phyloP scores from a whole-genome alignment of 108 stramenopile genomes.

The Epithemia pelagica region DNA sequence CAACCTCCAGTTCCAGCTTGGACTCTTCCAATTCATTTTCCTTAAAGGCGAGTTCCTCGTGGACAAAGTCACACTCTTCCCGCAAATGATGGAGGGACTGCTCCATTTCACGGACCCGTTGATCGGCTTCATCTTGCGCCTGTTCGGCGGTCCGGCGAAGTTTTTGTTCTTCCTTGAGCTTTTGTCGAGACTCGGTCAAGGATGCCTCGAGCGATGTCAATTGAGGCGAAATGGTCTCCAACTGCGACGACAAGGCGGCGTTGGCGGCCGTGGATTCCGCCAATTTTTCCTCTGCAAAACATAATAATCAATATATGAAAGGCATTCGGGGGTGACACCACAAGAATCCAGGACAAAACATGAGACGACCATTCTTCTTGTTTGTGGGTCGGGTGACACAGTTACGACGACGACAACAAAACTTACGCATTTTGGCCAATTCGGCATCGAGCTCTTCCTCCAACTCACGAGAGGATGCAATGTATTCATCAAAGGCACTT shows the following conservation, averaged over 20 bases:
- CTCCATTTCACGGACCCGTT: slow-evolving; percentile 58
- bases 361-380: no score
- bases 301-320: slow-evolving; percentile 3
- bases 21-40: slow-evolving; percentile 80
- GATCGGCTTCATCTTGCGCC: slow-evolving; percentile 72
- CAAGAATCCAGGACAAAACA: no score
- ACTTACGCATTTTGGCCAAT: slow-evolving; percentile 86
- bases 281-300: slow-evolving; percentile 65
- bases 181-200: slow-evolving; percentile 45
- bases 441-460: slow-evolving; percentile 89
- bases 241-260: slow-evolving; percentile 71
- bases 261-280: slow-evolving; percentile 76
- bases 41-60: slow-evolving; percentile 77
- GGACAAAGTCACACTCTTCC: slow-evolving; percentile 72
- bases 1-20: slow-evolving; percentile 67
- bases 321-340: slow-evolving; percentile 1
- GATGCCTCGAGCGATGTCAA: slow-evolving; percentile 65
- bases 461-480: slow-evolving; percentile 69
- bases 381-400: background rate
- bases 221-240: slow-evolving; percentile 81
- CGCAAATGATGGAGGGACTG: slow-evolving; percentile 50
- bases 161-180: slow-evolving; percentile 59
- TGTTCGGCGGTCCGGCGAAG: slow-evolving; percentile 68
- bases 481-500: slow-evolving; percentile 87
- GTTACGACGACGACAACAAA: background rate